Conservation (phyloP, 257 asterid genomes). For the Solanum sejunctum region DNA sequence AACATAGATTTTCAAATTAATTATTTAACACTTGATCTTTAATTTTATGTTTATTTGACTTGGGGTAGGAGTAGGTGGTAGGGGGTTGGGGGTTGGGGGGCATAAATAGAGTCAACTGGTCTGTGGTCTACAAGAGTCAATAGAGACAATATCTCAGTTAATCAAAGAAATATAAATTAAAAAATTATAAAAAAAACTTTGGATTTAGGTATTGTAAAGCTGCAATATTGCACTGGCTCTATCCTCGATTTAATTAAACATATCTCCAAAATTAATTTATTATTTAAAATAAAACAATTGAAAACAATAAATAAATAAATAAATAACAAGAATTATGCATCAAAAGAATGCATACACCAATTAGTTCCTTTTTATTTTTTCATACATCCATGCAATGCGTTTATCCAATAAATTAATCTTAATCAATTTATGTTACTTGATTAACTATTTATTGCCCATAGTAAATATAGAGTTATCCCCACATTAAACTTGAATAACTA, state of each 20-base stretch:
- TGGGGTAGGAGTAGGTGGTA: not conserved
- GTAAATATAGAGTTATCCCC: not conserved
- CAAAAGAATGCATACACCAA: not conserved
- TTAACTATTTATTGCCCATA: not conserved
- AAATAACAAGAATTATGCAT: not conserved
- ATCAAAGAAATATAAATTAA: not conserved
- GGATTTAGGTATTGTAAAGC: not conserved
- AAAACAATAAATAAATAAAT: too few species aligned
- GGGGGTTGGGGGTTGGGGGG: not conserved
- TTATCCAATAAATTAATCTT: not conserved
- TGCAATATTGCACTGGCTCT: not conserved
- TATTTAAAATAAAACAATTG: not conserved
- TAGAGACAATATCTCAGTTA: not conserved
- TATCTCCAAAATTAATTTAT: not conserved
- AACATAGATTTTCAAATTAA: not conserved
- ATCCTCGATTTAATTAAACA: not conserved
- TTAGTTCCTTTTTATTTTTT: not conserved
- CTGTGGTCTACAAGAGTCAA: not conserved
- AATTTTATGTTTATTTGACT: not conserved
- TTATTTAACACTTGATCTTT: not conserved
- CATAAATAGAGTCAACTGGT: not conserved
- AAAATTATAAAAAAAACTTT: not conserved
- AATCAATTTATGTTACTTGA: not conserved
- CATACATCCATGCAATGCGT: not conserved
- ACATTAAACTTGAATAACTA: not conserved